Conservation (phyloP, 1,284 basidiomycete genomes). For the Abortiporus biennis region DNA sequence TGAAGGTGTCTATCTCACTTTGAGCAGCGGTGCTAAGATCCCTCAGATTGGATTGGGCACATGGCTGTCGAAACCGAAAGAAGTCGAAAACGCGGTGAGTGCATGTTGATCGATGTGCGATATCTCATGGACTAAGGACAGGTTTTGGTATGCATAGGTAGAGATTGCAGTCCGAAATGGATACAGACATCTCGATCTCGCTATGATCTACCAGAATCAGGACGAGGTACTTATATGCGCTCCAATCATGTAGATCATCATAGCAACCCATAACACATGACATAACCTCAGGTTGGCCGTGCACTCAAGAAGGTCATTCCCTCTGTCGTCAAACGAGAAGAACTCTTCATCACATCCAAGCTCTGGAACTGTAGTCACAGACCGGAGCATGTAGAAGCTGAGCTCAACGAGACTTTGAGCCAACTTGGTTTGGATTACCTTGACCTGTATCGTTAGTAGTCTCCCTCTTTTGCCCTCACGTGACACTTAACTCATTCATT, state of each 20-base stretch:
- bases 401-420: conserved; percentile 69
- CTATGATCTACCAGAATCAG: conserved; percentile 70
- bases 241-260: no score
- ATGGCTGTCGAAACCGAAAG: conserved; percentile 72
- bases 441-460: conserved; percentile 55
- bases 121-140: conserved; percentile 4
- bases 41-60: conserved; percentile 81
- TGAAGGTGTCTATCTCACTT: conserved; percentile 44
- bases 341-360: conserved; percentile 84
- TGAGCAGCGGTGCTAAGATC: conserved; percentile 46
- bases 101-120: background rate
- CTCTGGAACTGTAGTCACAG: conserved; percentile 70
- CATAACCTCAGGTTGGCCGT: conserved; percentile 41
- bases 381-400: conserved; percentile 60
- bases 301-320: conserved; percentile 76
- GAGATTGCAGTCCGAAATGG: conserved; percentile 67
- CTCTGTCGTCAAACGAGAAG: conserved; percentile 73
- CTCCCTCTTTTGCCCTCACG: background rate
- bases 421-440: conserved; percentile 72
- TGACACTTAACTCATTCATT: background rate
- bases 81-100: conserved; percentile 72
- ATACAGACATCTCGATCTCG: conserved; percentile 79
- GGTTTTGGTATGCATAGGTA: conserved; percentile 37
- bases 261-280: background rate
- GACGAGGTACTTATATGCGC: conserved; percentile 43